phyloP scores from a whole-genome alignment of 2,329 filamentous ascomycete genomes.

The Sclerotinia minor region DNA sequence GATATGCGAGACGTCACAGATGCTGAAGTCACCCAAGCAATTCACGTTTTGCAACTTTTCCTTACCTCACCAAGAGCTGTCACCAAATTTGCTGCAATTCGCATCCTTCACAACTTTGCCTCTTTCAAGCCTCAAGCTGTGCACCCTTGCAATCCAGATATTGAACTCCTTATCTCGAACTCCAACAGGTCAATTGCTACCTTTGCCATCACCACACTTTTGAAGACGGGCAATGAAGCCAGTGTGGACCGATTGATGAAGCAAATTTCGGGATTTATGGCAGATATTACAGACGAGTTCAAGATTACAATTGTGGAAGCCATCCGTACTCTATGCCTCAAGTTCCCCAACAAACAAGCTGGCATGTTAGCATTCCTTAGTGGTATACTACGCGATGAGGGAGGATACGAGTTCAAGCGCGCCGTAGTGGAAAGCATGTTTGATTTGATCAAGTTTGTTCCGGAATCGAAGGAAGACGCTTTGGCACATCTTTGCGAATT shows the following conservation, averaged over 20 bases:
- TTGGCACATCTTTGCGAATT: constrained; percentile 97
- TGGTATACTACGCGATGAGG: constrained; percentile 93
- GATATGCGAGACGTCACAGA: constrained; percentile 92
- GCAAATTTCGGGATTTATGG: constrained; percentile 97
- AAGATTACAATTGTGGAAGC: constrained; percentile 99
- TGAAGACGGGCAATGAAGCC: constrained; percentile 97
- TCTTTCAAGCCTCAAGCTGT: constrained; percentile 95
- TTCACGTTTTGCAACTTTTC: constrained; percentile 95
- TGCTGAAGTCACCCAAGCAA: constrained; percentile 84
- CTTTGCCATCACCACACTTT: constrained; percentile 94
- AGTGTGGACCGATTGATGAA: constrained; percentile 98
- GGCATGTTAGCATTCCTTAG: constrained; percentile 97
- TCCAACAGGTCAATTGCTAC: constrained; percentile 96
- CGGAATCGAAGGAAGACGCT: constrained; percentile 77
- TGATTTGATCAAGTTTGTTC: constrained; percentile 97
- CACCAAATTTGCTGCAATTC: constrained; percentile 95
- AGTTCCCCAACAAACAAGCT: constrained; percentile 97
- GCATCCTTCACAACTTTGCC: constrained; percentile 94
- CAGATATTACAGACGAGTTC: constrained; percentile 98
- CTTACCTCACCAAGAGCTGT: constrained; percentile 92
- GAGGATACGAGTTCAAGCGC: constrained; percentile 97
- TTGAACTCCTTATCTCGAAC: constrained; percentile 95
- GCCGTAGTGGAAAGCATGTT: constrained; percentile 99
- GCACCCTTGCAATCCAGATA: constrained; percentile 92
- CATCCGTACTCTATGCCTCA: constrained; percentile 92